A percentile compares a stretch with the other conserved stretches of the same genome.
Evolutionary conservation across 495 filamentous ascomycete species (phyloP).

Genomic region (Lasiosphaeriaceae sp.): DNA sequence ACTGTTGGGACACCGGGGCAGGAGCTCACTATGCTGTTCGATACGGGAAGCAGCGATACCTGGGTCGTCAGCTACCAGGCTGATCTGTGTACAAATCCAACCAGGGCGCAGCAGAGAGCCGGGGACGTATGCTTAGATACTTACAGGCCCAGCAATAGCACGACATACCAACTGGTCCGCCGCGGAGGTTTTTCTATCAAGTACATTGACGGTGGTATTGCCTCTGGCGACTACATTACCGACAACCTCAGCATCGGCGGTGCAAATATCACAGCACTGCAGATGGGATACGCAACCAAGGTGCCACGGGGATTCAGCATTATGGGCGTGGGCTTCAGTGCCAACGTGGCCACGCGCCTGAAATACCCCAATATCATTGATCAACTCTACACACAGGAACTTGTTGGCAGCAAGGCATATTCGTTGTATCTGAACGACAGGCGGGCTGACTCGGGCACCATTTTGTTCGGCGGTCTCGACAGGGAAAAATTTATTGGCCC

Average conservation of each 20-base stretch:
- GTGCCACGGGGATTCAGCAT: conserved; percentile 71
- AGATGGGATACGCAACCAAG: conserved; percentile 77
- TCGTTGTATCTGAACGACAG: conserved; percentile 71
- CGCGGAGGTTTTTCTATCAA: conserved; percentile 68
- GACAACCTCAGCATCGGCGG: conserved; percentile 72
- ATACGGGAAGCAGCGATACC: conserved; percentile 85
- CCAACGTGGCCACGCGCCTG: conserved; percentile 64
- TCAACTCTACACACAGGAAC: conserved; percentile 60
- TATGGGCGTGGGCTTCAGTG: conserved; percentile 80
- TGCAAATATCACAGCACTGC: conserved; percentile 57
- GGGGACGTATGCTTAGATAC: conserved; percentile 30
- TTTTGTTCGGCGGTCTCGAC: conserved; percentile 91
- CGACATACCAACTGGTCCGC: conserved; percentile 62
- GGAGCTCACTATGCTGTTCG: conserved; percentile 50
- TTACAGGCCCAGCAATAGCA: conserved; percentile 55
- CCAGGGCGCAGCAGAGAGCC: conserved; percentile 28
- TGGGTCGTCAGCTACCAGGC: conserved; percentile 56
- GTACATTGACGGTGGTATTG: conserved; percentile 65
- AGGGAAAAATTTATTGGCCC: conserved; percentile 75
- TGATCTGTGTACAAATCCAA: conserved; percentile 36
- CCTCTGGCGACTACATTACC: conserved; percentile 69
- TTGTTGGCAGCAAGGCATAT: conserved; percentile 80
- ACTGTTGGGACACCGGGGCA: conserved; percentile 69
- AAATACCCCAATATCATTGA: conserved; percentile 77
- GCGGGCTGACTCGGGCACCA: conserved; percentile 64